Conservation (phyloP, 1,284 basidiomycete genomes). For the Ustilago crameri region DNA sequence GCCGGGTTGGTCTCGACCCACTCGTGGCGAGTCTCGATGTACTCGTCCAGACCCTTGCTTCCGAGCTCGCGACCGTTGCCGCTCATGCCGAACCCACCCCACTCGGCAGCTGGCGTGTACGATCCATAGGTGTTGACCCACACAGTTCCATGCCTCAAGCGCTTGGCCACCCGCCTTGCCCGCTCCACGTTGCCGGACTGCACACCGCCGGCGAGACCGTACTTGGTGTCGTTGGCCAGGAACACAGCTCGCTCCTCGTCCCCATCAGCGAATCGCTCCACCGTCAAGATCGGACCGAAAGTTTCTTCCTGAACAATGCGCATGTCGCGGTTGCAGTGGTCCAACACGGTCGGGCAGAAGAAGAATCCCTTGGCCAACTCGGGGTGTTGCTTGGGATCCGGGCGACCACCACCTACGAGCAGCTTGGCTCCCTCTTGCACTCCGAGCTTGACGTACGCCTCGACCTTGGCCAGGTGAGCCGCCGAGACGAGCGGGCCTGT, state of each 20-base stretch:
- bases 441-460: conserved; percentile 59
- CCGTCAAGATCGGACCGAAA: conserved; percentile 66
- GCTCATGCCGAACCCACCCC: conserved; percentile 66
- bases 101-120: conserved; percentile 65
- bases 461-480: conserved; percentile 61
- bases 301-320: conserved; percentile 67
- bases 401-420: conserved; percentile 58
- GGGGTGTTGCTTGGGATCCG: conserved; percentile 54
- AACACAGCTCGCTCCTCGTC: conserved; percentile 63
- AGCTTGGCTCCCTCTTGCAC: conserved; percentile 61
- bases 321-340: conserved; percentile 66
- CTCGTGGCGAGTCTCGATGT: conserved; percentile 65
- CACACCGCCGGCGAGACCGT: conserved; percentile 66
- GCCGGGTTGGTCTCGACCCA: conserved; percentile 62
- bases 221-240: conserved; percentile 67
- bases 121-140: conserved; percentile 66
- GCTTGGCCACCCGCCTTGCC: conserved; percentile 59
- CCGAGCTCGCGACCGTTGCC: conserved; percentile 67
- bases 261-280: conserved; percentile 64
- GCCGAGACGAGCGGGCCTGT: conserved; percentile 66
- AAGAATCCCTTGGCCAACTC: conserved; percentile 65
- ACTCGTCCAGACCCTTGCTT: conserved; percentile 64
- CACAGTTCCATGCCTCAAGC: conserved; percentile 64
- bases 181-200: conserved; percentile 56
- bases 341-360: conserved; percentile 66